phyloP scores from a whole-genome alignment of 2,329 filamentous ascomycete genomes.

The Cladosporium sphaerospermum region DNA sequence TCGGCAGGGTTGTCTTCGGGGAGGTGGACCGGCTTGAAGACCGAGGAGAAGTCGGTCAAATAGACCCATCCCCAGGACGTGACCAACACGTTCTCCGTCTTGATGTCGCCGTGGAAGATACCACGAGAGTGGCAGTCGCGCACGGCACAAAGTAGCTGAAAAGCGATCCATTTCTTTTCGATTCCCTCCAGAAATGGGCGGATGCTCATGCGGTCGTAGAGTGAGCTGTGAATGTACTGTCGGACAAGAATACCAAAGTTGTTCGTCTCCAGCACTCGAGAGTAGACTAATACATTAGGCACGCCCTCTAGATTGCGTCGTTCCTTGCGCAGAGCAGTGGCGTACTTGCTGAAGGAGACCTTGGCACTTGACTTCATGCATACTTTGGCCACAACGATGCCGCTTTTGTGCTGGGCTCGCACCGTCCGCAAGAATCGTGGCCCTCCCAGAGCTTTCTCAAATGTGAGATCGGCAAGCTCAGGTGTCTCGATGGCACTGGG shows the following conservation, averaged over 20 bases:
- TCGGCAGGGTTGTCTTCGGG: conserved; percentile 96
- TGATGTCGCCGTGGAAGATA: conserved; percentile 96
- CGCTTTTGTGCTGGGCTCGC: conserved; percentile 80
- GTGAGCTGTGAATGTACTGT: conserved; percentile 91
- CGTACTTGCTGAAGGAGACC: conserved; percentile 74
- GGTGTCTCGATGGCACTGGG: conserved; percentile 90
- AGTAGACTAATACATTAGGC: conserved; percentile 84
- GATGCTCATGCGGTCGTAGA: conserved; percentile 95
- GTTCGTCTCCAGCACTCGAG: conserved; percentile 84
- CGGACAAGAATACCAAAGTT: conserved; percentile 88
- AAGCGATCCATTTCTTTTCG: conserved; percentile 98
- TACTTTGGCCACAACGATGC: conserved; percentile 87
- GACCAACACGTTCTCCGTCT: conserved; percentile 92
- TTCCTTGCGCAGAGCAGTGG: conserved; percentile 75
- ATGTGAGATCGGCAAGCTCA: conserved; percentile 81
- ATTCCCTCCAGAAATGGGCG: conserved; percentile 94
- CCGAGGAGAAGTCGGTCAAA: conserved; percentile 91
- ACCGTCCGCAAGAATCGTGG: conserved; percentile 97
- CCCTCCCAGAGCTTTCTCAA: conserved; percentile 86
- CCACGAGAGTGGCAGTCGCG: conserved; percentile 85
- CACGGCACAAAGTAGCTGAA: conserved; percentile 86
- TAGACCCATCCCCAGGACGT: conserved; percentile 99
- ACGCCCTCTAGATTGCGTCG: conserved; percentile 72
- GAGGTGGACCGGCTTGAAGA: conserved; percentile 88
- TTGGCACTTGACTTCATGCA: conserved; percentile 77